Evolutionary conservation across 441 rosid species (phyloP).

Genomic region (Pelargonium australe): DNA sequence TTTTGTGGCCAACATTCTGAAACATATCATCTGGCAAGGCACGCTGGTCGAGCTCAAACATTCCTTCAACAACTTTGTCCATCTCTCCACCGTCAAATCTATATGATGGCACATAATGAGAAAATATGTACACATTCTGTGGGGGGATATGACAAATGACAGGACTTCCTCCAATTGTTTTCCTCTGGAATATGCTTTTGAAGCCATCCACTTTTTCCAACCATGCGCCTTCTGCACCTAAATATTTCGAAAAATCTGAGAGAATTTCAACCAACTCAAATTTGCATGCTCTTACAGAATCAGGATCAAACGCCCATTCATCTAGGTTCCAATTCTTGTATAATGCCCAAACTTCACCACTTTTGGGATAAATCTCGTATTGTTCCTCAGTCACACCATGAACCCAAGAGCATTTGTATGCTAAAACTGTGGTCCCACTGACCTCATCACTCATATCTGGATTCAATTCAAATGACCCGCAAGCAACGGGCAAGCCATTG

Average conservation of each 20-base stretch:
- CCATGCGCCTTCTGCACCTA: constrained; percentile 16
- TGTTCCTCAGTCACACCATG: constrained; percentile 17
- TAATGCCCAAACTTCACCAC: constrained; percentile 30
- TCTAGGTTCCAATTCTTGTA: constrained; percentile 27
- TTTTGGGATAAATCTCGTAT: constrained; percentile 25
- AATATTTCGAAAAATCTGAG: constrained; percentile 25
- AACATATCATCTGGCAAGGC: constrained; percentile 25
- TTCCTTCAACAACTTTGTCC: constrained; percentile 21
- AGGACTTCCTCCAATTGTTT: constrained; percentile 21
- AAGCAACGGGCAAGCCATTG: constrained; percentile 25
- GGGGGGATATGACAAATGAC: constrained; percentile 22
- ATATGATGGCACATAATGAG: constrained; percentile 23
- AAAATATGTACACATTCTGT: constrained; percentile 21
- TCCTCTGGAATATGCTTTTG: constrained; percentile 20
- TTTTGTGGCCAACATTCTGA: constrained; percentile 14
- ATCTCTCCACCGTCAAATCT: constrained; percentile 23
- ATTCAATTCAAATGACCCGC: constrained; percentile 25
- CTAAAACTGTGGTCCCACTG: constrained; percentile 15
- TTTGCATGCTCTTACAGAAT: constrained; percentile 18
- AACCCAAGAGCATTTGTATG: constrained; percentile 21
- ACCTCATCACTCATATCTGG: constrained; percentile 23
- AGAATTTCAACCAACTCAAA: constrained; percentile 22
- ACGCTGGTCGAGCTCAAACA: constrained; percentile 24
- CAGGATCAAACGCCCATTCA: constrained; percentile 21
- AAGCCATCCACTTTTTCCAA: constrained; percentile 20